Percentiles rank a stretch among this genome's conserved stretches.
These are phyloP conservation scores for Penicillium alfredii DNA, from an alignment of 495 filamentous ascomycete genomes.

Conservation along the genomic window DNA sequence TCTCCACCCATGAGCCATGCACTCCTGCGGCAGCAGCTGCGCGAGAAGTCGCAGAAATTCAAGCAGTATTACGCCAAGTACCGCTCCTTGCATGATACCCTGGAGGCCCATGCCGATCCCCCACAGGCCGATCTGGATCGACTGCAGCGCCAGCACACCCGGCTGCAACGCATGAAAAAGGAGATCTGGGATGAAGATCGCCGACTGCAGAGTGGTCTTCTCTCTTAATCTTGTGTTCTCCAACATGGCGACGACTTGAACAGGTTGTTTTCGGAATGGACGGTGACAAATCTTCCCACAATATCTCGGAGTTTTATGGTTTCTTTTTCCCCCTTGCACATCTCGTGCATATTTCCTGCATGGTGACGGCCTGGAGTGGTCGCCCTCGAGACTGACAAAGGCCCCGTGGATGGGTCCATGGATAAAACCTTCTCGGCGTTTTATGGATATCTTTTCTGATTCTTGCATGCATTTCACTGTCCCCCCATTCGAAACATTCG, in stretches of 20 bases:
- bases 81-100: slow-evolving; percentile 52
- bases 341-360: not conserved
- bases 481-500: too few relatives aligned
- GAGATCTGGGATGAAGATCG: slow-evolving; percentile 54
- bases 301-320: slow-evolving; percentile 1
- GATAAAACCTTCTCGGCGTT: too few relatives aligned
- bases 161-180: slow-evolving; percentile 57
- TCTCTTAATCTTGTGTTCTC: slow-evolving; percentile 9
- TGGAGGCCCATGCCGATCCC: slow-evolving; percentile 47
- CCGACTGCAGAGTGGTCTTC: slow-evolving; percentile 22
- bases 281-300: too few relatives aligned
- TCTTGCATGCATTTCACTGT: too few relatives aligned
- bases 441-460: too few relatives aligned
- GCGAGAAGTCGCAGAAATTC: slow-evolving; percentile 56
- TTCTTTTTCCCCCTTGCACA: too few relatives aligned
- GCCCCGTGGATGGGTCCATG: too few relatives aligned
- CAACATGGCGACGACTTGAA: slow-evolving; percentile 20
- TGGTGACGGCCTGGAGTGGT: too few relatives aligned
- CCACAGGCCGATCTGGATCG: slow-evolving; percentile 50
- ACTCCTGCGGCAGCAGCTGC: slow-evolving; percentile 32
- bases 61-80: slow-evolving; percentile 60
- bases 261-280: too few relatives aligned
- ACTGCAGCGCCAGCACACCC: slow-evolving; percentile 55
- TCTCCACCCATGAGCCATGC: slow-evolving; percentile 42
- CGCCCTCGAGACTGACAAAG: too few relatives aligned